Evolutionary conservation across 2,329 filamentous ascomycete genomes (phyloP).

Genomic region (Diaporthe citri): DNA sequence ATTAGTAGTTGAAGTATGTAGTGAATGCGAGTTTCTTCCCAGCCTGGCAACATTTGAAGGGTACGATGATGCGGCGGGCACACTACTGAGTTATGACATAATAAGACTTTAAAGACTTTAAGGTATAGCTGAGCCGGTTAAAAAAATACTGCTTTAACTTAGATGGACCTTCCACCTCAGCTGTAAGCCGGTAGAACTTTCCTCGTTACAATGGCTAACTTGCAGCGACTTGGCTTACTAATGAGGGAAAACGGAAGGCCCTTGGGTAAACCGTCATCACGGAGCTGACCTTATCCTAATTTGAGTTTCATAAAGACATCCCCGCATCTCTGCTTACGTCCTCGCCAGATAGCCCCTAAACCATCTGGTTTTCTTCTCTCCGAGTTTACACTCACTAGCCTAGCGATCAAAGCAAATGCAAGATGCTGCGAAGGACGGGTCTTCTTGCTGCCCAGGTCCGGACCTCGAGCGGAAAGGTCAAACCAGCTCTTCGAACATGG

Average conservation of each 20-base stretch:
- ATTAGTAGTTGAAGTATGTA: neutral
- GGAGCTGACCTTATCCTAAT: neutral
- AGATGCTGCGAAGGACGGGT: slow-evolving; percentile 9
- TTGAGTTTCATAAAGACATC: neutral
- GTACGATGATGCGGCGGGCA: too few species aligned
- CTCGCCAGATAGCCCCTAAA: neutral
- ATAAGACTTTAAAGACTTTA: too few species aligned
- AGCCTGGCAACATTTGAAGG: too few species aligned
- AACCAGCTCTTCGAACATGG: neutral
- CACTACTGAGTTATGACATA: too few species aligned
- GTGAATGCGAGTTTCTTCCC: neutral
- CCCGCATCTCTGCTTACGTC: neutral
- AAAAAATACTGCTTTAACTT: neutral
- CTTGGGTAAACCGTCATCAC: neutral
- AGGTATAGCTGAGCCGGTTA: too few species aligned
- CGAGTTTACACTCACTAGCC: neutral
- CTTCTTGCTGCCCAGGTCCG: neutral
- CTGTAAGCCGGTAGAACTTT: neutral
- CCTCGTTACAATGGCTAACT: neutral
- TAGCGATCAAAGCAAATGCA: neutral
- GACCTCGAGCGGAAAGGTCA: neutral
- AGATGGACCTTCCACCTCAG: neutral
- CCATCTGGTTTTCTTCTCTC: neutral
- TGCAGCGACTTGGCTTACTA: neutral
- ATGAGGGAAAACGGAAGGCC: neutral